Percentiles rank a stretch among this genome's conserved stretches.
Evolutionary conservation across 2,329 filamentous ascomycete genomes (phyloP).

Genomic region (Talaromyces sp.): DNA sequence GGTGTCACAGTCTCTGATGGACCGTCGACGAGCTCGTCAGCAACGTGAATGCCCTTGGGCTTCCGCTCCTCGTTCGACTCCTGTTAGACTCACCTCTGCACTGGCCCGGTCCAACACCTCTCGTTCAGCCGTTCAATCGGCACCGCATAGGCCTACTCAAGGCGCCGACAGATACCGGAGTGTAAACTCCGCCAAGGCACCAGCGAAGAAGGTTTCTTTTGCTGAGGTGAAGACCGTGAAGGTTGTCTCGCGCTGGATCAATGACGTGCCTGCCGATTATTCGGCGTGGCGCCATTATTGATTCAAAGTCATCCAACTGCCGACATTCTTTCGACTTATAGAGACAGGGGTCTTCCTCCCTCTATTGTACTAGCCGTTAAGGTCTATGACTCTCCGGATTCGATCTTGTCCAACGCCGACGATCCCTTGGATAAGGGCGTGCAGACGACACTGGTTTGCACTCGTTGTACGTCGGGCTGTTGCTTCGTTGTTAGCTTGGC

Average conservation of each 20-base stretch:
- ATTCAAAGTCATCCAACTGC: slow-evolving; percentile 5
- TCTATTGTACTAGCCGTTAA: slow-evolving; percentile 6
- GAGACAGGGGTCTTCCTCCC: not conserved
- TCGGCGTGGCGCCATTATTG: not conserved
- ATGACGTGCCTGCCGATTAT: not conserved
- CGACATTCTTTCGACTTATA: slow-evolving; percentile 1
- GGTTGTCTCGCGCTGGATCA: slow-evolving; percentile 10
- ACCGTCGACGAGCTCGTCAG: slow-evolving; percentile 9
- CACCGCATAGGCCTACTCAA: not conserved
- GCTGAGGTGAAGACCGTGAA: not conserved
- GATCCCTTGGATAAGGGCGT: slow-evolving; percentile 12
- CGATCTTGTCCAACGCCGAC: slow-evolving; percentile 8
- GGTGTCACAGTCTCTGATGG: not conserved
- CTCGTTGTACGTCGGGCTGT: slow-evolving; percentile 10
- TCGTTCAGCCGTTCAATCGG: not conserved
- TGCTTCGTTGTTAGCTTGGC: slow-evolving; percentile 6
- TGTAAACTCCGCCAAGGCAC: not conserved
- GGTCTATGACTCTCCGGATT: not conserved
- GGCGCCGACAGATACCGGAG: not conserved
- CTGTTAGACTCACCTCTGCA: not conserved
- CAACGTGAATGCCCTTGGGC: slow-evolving; percentile 13
- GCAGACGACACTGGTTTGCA: slow-evolving; percentile 1
- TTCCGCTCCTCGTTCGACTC: slow-evolving; percentile 1
- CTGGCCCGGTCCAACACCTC: not conserved
- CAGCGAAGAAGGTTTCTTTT: slow-evolving; percentile 2